Percentiles rank a stretch among this genome's conserved stretches.
These are phyloP conservation scores for Pseudoperonospora humuli DNA, from an alignment of 352 stramenopile genomes.

Conservation along the genomic window DNA sequence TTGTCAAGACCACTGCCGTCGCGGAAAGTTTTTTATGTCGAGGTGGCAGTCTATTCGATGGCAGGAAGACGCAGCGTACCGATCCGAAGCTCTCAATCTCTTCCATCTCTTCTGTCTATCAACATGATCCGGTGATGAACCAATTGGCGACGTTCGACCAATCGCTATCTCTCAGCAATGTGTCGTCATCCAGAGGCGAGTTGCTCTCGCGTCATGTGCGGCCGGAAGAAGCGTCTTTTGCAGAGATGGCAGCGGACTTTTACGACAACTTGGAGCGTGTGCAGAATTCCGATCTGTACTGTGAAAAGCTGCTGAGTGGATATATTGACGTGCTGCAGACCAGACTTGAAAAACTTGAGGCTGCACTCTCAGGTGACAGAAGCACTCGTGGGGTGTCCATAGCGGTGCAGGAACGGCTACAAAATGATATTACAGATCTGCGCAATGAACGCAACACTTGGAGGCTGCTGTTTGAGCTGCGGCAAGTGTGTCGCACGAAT, in stretches of 20 bases:
- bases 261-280: conserved; percentile 64
- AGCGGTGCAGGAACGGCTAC: conserved; percentile 30
- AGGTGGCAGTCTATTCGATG: conserved; percentile 4
- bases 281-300: conserved; percentile 62
- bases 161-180: conserved; percentile 26
- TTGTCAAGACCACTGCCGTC: conserved; percentile 35
- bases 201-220: conserved; percentile 50
- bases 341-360: conserved; percentile 48
- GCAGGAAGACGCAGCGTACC: conserved; percentile 1
- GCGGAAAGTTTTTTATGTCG: conserved; percentile 9
- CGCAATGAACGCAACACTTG: conserved; percentile 81
- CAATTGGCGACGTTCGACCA: conserved; percentile 38
- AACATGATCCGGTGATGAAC: conserved; percentile 33
- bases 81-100: conserved; percentile 58
- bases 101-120: conserved; percentile 67
- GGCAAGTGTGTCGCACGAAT: conserved; percentile 41
- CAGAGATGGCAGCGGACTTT: conserved; percentile 68
- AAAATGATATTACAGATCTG: conserved; percentile 51
- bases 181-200: conserved; percentile 24
- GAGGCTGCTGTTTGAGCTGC: conserved; percentile 65
- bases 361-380: conserved; percentile 9
- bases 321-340: conserved; percentile 77
- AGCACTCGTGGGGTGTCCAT: conserved; percentile 12
- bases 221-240: conserved; percentile 69
- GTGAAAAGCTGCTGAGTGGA: conserved; percentile 58